Evolutionary conservation across 2,329 filamentous ascomycete species (phyloP), one percentile per base, ranked within the genome.

Genomic region (Trichoderma atroviride): DNA sequence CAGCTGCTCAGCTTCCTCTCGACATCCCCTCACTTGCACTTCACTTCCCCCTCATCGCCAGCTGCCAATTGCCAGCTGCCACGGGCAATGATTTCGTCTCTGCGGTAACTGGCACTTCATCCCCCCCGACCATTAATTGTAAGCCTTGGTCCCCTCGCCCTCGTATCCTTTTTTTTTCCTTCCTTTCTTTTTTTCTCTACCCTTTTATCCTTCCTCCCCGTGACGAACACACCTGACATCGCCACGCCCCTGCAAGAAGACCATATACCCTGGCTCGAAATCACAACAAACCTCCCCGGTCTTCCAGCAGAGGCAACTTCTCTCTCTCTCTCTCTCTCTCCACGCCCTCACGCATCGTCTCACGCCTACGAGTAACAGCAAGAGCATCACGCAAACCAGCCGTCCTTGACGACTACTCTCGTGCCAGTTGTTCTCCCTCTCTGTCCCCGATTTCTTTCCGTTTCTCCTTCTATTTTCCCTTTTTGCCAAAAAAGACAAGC

Each of bases 21-120:
- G 70, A 67, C 74, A 70, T 69, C 61, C 71, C 72, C 74, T 75
- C 73, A 74, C 74, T 75, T 71, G 63, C 68, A 61, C 67, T 68
- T 69, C 69, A 70, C 66, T 57, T 60, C 58, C 29, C 56, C 60
- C 64, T 71, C 69, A 59, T 67, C 67, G 55, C 68, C 66, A 53
- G 66, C 74, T 74, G 75, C 74, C 78, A 56, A 61, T 70, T 69
- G 55, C 68, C 66, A 55, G 66, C 75, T 74, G 75, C 74, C 77
- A 35, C 74, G 78, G 47, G 79, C 78, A 76, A 81, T 81, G 79
- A 72, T 80, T 77, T 74, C 47, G 47, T 50, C 73, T 76, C 77
- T 75, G 73, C 74, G 78, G 79, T 80, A 77, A 80, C 74, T 75
- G 74, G 40, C 40, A n/a, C 40, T 43, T 43, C 16, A 19, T 43